phyloP scores from a whole-genome alignment of 768 basidiomycete genomes.

The Tephrocybe sp. region DNA sequence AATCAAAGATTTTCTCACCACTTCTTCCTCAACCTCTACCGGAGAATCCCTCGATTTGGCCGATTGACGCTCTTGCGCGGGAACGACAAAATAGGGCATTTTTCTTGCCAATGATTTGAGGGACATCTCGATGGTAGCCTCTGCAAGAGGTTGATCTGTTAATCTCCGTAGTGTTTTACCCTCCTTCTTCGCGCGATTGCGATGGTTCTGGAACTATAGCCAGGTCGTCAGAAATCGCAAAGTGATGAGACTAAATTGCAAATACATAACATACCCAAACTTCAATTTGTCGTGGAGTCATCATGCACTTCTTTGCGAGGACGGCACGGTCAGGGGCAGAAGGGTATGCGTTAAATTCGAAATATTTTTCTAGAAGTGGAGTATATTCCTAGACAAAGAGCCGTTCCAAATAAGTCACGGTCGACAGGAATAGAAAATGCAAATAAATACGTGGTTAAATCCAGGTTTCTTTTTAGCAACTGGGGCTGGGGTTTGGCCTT shows the following conservation, averaged over 20 bases:
- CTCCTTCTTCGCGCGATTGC: conserved; percentile 35
- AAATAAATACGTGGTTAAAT: conserved; percentile 7
- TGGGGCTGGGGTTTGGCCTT: background rate
- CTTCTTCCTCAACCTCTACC: background rate
- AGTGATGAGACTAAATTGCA: no score
- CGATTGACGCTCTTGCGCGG: conserved; percentile 10
- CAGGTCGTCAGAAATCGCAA: background rate
- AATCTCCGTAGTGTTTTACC: conserved; percentile 20
- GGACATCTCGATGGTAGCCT: conserved; percentile 8
- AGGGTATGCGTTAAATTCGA: conserved; percentile 47
- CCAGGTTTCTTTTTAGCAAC: conserved; percentile 1
- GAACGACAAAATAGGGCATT: conserved; percentile 26
- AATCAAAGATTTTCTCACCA: background rate
- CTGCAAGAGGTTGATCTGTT: conserved; percentile 9
- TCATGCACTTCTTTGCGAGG: conserved; percentile 40
- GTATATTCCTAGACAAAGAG: conserved; percentile 34
- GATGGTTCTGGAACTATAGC: conserved; percentile 52
- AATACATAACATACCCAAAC: conserved; percentile 43
- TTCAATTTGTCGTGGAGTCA: conserved; percentile 47
- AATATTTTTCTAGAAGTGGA: conserved; percentile 46
- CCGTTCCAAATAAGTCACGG: background rate
- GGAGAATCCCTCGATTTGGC: background rate
- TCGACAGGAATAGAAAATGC: background rate
- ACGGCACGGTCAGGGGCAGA: conserved; percentile 32
- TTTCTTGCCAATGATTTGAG: conserved; percentile 20